Evolutionary conservation across 83 land plant genomes (phyloP).

Genomic region (Picea mariana): DNA sequence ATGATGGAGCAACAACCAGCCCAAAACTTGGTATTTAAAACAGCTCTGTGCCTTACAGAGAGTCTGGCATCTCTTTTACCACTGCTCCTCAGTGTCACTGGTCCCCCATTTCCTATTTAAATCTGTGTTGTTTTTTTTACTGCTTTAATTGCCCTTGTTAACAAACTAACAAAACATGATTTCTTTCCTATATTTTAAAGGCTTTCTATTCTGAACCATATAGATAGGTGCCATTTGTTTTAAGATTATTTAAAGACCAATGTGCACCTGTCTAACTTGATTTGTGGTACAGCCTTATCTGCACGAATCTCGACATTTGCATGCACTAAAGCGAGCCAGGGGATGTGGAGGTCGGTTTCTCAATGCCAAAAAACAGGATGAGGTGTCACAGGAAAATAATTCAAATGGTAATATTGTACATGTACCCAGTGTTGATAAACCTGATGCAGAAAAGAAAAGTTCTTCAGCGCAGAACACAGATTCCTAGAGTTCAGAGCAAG

Average conservation of each 20-base stretch:
- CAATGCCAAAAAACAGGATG: slow-evolving; percentile 51
- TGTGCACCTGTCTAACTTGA: not conserved
- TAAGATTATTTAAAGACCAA: not conserved
- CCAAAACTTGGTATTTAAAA: too few species aligned
- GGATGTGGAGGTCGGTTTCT: slow-evolving; percentile 92
- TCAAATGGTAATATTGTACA: not conserved
- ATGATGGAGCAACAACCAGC: too few species aligned
- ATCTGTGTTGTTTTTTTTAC: not conserved
- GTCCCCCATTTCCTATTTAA: not conserved
- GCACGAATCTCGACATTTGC: slow-evolving; percentile 90
- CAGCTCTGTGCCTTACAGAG: too few species aligned
- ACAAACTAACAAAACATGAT: too few species aligned
- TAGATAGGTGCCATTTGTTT: not conserved
- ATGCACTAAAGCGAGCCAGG: slow-evolving; percentile 85
- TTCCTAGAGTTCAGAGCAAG: not conserved
- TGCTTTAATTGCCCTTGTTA: not conserved
- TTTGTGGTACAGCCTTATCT: slow-evolving; percentile 76
- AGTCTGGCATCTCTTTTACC: too few species aligned
- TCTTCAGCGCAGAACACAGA: not conserved
- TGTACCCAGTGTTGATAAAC: not conserved
- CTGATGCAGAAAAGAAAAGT: not conserved
- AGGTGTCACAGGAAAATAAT: not conserved
- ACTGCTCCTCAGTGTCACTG: too few species aligned
- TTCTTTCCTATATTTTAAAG: not conserved
- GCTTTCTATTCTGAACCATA: not conserved